These are phyloP conservation scores for Coemansia sp. DNA, from an alignment of 192 early-diverging fungal genomes.

Conservation along the genomic window DNA sequence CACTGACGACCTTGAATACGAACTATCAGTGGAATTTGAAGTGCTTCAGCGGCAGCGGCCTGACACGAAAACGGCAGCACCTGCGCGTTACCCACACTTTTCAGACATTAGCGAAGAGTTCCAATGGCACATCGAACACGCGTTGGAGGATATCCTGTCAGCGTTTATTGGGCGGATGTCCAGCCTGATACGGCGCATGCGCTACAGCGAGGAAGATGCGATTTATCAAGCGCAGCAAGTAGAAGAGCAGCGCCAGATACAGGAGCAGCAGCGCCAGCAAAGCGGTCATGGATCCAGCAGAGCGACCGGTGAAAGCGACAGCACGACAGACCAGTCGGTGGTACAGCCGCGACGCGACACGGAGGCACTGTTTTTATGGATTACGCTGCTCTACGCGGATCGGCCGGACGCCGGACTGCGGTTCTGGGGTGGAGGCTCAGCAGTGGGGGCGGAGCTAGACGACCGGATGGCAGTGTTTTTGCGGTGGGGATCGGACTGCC, in stretches of 20 bases:
- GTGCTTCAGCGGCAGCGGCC: conserved; percentile 35
- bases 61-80: conserved; percentile 1
- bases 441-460: conserved; percentile 39
- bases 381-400: conserved; percentile 72
- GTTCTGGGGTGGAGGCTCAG: conserved; percentile 61
- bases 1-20: conserved; percentile 45
- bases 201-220: conserved; percentile 70
- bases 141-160: conserved; percentile 55
- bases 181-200: conserved; percentile 60
- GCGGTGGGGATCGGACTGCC: conserved; percentile 63
- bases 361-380: conserved; percentile 69
- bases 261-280: conserved; percentile 47
- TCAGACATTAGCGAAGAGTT: conserved; percentile 36
- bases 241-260: conserved; percentile 27
- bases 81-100: conserved; percentile 40
- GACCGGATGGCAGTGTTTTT: conserved; percentile 62
- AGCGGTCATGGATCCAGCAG: conserved; percentile 39
- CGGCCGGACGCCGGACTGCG: conserved; percentile 71
- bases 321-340: conserved; percentile 24
- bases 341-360: conserved; percentile 55
- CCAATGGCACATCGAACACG: conserved; percentile 57
- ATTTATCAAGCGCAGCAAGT: conserved; percentile 49
- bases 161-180: conserved; percentile 62
- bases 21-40: conserved; percentile 45
- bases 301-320: conserved; percentile 19